Conservation (phyloP, 2,329 filamentous ascomycete genomes). For the Xylariales sp. region DNA sequence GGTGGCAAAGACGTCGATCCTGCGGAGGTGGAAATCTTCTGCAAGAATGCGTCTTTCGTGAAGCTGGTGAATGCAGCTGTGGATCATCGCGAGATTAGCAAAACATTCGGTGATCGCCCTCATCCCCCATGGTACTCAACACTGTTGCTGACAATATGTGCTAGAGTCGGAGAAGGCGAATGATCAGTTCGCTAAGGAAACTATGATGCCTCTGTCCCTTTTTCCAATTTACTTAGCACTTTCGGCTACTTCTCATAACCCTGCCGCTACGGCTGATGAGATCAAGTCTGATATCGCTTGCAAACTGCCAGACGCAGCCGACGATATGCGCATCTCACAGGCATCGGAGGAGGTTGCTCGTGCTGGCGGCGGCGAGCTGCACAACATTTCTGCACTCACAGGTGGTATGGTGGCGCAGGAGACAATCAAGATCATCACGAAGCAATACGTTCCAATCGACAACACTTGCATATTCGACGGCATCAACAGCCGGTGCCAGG, state of each 20-base stretch:
- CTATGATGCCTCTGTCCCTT: constrained; percentile 52
- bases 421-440: constrained; percentile 81
- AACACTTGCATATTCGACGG: constrained; percentile 69
- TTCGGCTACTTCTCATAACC: constrained; percentile 43
- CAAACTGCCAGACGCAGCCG: constrained; percentile 41
- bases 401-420: constrained; percentile 97
- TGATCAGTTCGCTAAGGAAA: constrained; percentile 46
- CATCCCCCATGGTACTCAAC: background rate
- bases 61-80: constrained; percentile 67
- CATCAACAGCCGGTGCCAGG: constrained; percentile 57
- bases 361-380: constrained; percentile 78
- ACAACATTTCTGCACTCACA: constrained; percentile 83
- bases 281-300: constrained; percentile 45
- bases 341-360: constrained; percentile 66
- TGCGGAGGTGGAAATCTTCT: constrained; percentile 82
- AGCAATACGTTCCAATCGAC: constrained; percentile 67
- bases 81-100: constrained; percentile 41
- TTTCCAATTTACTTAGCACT: constrained; percentile 67
- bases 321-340: constrained; percentile 45
- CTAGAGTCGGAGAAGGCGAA: constrained; percentile 50
- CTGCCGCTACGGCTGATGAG: constrained; percentile 42
- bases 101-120: constrained; percentile 47
- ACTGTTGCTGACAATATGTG: constrained; percentile 18
- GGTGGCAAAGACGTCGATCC: constrained; percentile 54
- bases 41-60: constrained; percentile 90